phyloP scores from a whole-genome alignment of 768 basidiomycete species.

The Podaxis carcinomalis region DNA sequence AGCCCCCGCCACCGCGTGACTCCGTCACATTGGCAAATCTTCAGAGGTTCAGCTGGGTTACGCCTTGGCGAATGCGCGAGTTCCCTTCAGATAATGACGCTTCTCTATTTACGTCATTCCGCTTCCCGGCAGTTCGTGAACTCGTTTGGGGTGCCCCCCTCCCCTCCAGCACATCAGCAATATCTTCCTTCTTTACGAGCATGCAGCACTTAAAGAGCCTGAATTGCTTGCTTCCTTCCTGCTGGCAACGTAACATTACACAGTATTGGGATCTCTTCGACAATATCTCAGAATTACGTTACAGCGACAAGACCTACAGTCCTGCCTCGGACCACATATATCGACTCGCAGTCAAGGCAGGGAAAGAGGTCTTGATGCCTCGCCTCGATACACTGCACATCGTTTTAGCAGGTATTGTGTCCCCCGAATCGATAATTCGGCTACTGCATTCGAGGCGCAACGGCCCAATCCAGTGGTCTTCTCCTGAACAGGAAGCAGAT shows the following conservation, averaged over 20 bases:
- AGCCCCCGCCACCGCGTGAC: not conserved
- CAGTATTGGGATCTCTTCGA: not conserved
- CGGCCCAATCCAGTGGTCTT: not conserved
- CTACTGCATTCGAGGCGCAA: not conserved
- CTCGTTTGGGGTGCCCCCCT: not conserved
- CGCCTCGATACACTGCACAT: not conserved
- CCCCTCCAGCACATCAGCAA: not conserved
- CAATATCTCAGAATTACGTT: not conserved
- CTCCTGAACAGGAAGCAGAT: not conserved
- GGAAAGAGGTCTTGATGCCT: not conserved
- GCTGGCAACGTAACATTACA: not conserved
- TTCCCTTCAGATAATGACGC: not conserved
- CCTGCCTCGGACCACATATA: not conserved
- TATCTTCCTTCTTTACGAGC: not conserved
- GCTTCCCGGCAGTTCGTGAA: not conserved
- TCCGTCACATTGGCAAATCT: not conserved
- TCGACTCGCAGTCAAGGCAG: not conserved
- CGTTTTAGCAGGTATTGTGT: not conserved
- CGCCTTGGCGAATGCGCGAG: not conserved
- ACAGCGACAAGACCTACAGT: not conserved
- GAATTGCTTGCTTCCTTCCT: not conserved
- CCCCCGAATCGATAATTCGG: not conserved
- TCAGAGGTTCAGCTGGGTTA: not conserved
- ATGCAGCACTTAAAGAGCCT: not conserved
- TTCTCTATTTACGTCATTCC: not conserved